phyloP scores from a whole-genome alignment of 2,329 filamentous ascomycete genomes.

The Calonectria pseudoreteaudii region DNA sequence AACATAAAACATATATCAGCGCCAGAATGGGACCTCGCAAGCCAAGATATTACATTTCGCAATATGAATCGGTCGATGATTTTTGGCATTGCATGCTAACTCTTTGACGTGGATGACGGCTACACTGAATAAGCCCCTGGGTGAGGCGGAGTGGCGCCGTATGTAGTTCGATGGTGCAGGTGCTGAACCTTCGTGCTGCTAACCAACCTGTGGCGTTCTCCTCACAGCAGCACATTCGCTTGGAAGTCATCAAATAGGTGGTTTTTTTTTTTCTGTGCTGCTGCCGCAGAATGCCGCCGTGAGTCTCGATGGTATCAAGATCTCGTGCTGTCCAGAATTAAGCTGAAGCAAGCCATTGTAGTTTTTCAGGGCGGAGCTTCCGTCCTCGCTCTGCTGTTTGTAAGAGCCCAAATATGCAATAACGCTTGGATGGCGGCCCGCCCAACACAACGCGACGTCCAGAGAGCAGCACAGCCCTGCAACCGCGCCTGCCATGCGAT shows the following conservation, averaged over 20 bases:
- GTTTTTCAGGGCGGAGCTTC: background rate
- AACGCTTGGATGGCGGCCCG: background rate
- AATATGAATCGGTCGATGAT: background rate
- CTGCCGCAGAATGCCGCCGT: background rate
- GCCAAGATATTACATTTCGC: background rate
- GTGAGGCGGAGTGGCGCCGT: background rate
- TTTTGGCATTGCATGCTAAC: background rate
- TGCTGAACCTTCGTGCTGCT: background rate
- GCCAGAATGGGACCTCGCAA: background rate
- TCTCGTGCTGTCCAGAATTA: background rate
- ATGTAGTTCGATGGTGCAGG: background rate
- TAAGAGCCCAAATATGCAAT: background rate
- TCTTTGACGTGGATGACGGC: background rate
- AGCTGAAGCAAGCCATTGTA: background rate
- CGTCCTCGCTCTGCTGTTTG: background rate
- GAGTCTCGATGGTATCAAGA: background rate
- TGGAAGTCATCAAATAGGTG: background rate
- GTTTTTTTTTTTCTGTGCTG: background rate
- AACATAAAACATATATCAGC: background rate
- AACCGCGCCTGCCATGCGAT: slow-evolving; percentile 22
- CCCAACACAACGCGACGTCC: background rate
- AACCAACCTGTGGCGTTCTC: background rate
- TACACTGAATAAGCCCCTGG: background rate
- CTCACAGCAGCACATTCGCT: background rate
- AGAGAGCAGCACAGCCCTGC: slow-evolving; percentile 33